These are phyloP conservation scores for Westerdykella ornata DNA, from an alignment of 2,329 filamentous ascomycete species.

Conservation along the genomic window DNA sequence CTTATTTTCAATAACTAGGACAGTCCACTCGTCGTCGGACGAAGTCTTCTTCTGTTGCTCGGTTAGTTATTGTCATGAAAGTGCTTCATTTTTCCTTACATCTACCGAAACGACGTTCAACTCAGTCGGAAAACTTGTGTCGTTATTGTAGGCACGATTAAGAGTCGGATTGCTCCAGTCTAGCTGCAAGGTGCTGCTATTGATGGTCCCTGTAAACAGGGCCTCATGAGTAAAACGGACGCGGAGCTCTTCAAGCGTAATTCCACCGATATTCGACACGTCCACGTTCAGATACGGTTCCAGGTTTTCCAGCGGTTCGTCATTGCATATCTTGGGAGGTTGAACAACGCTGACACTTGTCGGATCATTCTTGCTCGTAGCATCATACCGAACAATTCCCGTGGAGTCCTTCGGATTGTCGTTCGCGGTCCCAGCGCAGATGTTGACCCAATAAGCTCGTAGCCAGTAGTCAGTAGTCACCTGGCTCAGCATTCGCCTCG, in stretches of 20 bases:
- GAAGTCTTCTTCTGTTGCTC: too few relatives aligned
- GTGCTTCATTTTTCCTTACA: constrained; percentile 11
- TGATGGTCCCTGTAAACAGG: constrained; percentile 39
- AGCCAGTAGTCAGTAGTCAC: constrained; percentile 29
- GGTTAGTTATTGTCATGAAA: constrained; percentile 1
- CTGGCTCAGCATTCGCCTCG: constrained; percentile 20
- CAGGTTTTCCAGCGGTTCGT: constrained; percentile 30
- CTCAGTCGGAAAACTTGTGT: constrained; percentile 13
- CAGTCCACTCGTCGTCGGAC: constrained; percentile 31
- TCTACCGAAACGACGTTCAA: too few relatives aligned
- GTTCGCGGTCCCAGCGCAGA: constrained; percentile 35
- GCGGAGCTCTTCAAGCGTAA: constrained; percentile 17
- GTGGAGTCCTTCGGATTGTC: constrained; percentile 29
- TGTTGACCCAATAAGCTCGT: constrained; percentile 30
- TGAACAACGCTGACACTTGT: constrained; percentile 5
- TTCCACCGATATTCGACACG: constrained; percentile 30
- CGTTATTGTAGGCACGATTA: constrained; percentile 28
- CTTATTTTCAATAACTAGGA: constrained; percentile 35
- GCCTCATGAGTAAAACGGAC: constrained; percentile 29
- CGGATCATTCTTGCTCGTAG: constrained; percentile 22
- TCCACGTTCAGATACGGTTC: constrained; percentile 10
- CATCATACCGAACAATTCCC: constrained; percentile 35
- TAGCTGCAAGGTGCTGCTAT: constrained; percentile 35
- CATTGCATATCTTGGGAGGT: constrained; percentile 16
- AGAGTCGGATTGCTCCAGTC: constrained; percentile 39